A percentile compares a stretch with the other conserved stretches of the same genome.
Evolutionary conservation across 495 filamentous ascomycete genomes (phyloP).

Genomic region (Penicillium egyptiacum): DNA sequence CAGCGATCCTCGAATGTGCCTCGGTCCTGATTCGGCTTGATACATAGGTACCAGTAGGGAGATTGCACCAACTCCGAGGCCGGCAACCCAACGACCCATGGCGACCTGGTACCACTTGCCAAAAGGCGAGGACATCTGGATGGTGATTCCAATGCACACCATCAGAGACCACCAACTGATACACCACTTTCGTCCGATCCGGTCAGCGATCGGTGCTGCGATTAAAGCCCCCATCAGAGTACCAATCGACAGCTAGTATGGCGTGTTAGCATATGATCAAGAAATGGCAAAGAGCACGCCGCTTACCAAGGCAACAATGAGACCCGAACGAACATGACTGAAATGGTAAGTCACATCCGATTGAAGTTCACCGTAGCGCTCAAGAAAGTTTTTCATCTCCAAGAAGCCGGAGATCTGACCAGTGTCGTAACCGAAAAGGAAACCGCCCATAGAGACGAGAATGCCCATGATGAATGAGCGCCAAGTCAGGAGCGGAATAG

Average conservation of each 20-base stretch:
- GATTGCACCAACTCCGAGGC: constrained; percentile 65
- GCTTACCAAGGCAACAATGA: constrained; percentile 48
- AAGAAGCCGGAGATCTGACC: constrained; percentile 56
- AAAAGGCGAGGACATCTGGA: constrained; percentile 59
- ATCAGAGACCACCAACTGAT: constrained; percentile 56
- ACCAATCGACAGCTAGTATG: constrained; percentile 56
- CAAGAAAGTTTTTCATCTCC: constrained; percentile 51
- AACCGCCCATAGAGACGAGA: constrained; percentile 64
- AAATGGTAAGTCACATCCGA: constrained; percentile 34
- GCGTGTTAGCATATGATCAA: background rate
- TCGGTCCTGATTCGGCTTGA: constrained; percentile 64
- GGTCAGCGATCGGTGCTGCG: constrained; percentile 54
- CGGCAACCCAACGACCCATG: constrained; percentile 56
- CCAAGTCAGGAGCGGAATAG: constrained; percentile 38
- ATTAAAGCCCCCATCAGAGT: constrained; percentile 65
- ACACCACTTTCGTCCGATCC: constrained; percentile 51
- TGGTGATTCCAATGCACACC: constrained; percentile 60
- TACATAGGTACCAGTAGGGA: constrained; percentile 72
- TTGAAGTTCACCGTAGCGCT: constrained; percentile 36
- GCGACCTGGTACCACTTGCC: constrained; percentile 54
- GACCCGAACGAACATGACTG: constrained; percentile 46
- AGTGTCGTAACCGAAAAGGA: constrained; percentile 51
- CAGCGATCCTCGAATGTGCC: constrained; percentile 63
- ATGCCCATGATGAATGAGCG: constrained; percentile 48
- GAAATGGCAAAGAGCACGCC: background rate